A percentile compares a stretch with the other conserved stretches of the same genome.
Evolutionary conservation across 177 flowering plant genomes (phyloP).

Genomic region (Vitis hybrid): DNA sequence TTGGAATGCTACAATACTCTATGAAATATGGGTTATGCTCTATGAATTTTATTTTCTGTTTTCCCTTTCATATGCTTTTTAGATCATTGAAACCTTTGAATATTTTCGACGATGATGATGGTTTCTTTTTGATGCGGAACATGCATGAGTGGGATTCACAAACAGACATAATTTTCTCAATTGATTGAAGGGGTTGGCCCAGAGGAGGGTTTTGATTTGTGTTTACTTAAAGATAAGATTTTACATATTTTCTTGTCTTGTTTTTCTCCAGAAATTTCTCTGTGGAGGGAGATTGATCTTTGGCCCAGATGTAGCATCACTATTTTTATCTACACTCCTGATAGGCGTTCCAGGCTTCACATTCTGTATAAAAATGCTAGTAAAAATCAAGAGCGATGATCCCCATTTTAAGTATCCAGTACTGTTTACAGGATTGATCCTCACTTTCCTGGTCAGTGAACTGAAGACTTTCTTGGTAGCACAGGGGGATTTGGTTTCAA

Average conservation of each 20-base stretch:
- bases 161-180: too few species aligned
- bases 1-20: too few species aligned
- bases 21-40: too few species aligned
- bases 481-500: neutral
- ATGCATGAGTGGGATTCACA: too few species aligned
- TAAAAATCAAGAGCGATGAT: constrained; percentile 28
- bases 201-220: too few species aligned
- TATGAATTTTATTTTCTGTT: too few species aligned
- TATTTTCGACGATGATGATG: too few species aligned
- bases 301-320: constrained; percentile 78
- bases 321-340: constrained; percentile 53
- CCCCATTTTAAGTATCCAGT: constrained; percentile 22
- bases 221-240: neutral
- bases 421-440: constrained; percentile 20
- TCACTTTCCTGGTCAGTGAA: constrained; percentile 33
- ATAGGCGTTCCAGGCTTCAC: constrained; percentile 71
- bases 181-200: too few species aligned
- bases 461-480: neutral
- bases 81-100: too few species aligned
- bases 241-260: neutral
- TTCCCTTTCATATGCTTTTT: too few species aligned
- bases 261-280: constrained; percentile 46
- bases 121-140: too few species aligned
- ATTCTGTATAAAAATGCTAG: constrained; percentile 53
- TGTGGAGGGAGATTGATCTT: constrained; percentile 79